Base-by-base conservation (phyloP, 169 alveolate species). In the Eimeria sp. region DNA sequence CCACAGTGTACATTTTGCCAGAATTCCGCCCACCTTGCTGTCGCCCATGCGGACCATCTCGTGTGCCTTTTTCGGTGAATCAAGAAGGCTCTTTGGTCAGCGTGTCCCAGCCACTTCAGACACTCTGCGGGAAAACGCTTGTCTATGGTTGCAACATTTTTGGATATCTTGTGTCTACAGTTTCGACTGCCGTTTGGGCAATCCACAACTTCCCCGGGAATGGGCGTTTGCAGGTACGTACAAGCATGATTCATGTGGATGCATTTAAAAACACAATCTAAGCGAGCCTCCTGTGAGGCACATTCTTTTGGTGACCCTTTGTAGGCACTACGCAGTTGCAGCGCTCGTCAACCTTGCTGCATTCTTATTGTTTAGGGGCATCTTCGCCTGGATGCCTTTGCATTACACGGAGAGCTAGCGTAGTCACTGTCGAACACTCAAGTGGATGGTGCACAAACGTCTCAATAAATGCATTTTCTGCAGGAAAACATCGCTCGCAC, bases 401-500 rank as follows among this genome's bases (percentile, higher is more conserved):
- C 71, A 62, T 1, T 62, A 25, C 71, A 62, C 8, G 27, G 33
- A 20, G 1, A 1, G 71, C 71, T 16, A 25, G 71, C 25, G 18
- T 16, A 56, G 3, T 56, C 62, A 56, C 6, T 56, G 62, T 14
- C 77, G 77, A 1, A n/a, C 4, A 30, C 11, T 0, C 54, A 14
- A 10, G 49, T 16, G 54, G 30, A 71, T 33, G 23, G n/a, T 37
- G 80, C 54, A 9, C 80, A 71, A 30, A 25, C 80, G 10, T 2
- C 49, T 14, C 33, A 71, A 14, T 66, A n/a, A 66, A 16, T 20
- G 68, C n/a, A 3, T 56, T n/a, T 66, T 66, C 33, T 46, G 56
- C 88, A 76, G 97, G 97, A 37, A 95, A 95, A 72, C 96, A 85
- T 74, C 91, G 96, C 13, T 80, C 95, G n/a, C 97, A 95, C 95